Conservation (phyloP, 2,329 filamentous ascomycete species). For the Hypoxylon sp. region DNA sequence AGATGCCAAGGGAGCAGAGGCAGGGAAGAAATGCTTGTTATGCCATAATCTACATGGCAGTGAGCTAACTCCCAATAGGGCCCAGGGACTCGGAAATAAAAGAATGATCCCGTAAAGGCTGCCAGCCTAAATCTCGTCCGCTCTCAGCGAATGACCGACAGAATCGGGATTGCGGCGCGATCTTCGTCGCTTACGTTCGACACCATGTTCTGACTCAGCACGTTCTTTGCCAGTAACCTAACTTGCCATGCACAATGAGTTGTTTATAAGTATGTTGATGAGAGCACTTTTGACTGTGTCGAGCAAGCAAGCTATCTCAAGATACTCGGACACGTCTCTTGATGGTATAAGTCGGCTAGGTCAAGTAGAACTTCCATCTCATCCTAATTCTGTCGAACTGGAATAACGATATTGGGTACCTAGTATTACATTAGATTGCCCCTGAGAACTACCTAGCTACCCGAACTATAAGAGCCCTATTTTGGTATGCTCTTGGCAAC, state of each 20-base stretch:
- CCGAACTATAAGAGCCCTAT: not conserved
- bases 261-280: not conserved
- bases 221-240: not conserved
- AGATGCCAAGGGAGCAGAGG: not conserved
- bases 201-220: constrained; percentile 23
- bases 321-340: no score
- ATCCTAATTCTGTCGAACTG: no score
- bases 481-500: constrained; percentile 18
- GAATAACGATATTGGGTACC: no score
- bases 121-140: not conserved
- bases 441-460: not conserved
- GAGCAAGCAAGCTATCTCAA: not conserved
- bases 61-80: not conserved
- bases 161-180: constrained; percentile 29
- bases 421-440: not conserved
- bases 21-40: not conserved
- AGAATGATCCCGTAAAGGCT: constrained; percentile 2
- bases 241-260: not conserved
- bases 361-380: no score
- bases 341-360: not conserved
- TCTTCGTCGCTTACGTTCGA: constrained; percentile 15
- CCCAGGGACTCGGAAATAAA: constrained; percentile 25
- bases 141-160: not conserved
- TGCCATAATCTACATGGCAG: constrained; percentile 1
- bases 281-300: not conserved